Evolutionary conservation across 805 yeast genomes (phyloP).

Genomic region (Lipomyces spencermartinsiae): DNA sequence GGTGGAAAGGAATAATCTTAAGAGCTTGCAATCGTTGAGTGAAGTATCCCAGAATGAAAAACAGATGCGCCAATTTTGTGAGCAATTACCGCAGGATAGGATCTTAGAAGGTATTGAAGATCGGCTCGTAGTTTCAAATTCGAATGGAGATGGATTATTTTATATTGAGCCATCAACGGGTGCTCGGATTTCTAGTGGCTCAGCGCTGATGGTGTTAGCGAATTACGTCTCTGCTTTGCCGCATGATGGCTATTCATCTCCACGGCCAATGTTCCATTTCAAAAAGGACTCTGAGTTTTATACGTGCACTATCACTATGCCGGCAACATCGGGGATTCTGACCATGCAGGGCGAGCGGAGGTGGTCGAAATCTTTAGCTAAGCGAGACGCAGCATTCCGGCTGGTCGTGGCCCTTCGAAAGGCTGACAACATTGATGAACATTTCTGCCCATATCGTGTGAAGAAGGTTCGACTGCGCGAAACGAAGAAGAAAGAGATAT

Average conservation of each 20-base stretch:
- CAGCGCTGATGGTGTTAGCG: slow-evolving; percentile 14
- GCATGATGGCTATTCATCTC: slow-evolving; percentile 1
- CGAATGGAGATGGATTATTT: not conserved
- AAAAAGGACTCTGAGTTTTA: not conserved
- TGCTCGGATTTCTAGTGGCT: slow-evolving; percentile 13
- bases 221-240: slow-evolving; percentile 8
- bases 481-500: slow-evolving; percentile 2
- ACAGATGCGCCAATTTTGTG: slow-evolving; percentile 12
- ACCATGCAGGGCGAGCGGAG: slow-evolving; percentile 1
- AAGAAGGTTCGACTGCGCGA: slow-evolving; percentile 6
- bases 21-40: not conserved
- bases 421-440: slow-evolving; percentile 3
- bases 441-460: slow-evolving; percentile 9
- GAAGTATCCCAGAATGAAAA: not conserved
- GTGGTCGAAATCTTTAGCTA: slow-evolving; percentile 5
- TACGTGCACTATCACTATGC: slow-evolving; percentile 16
- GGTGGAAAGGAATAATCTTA: not conserved
- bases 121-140: not conserved
- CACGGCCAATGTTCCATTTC: slow-evolving; percentile 14
- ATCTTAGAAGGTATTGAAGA: not conserved
- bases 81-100: slow-evolving; percentile 9
- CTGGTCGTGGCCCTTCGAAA: slow-evolving; percentile 10
- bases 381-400: slow-evolving; percentile 21
- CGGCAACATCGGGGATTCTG: slow-evolving; percentile 7
- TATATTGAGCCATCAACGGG: slow-evolving; percentile 15